phyloP scores from a whole-genome alignment of 164 flowering plant species.

The Magnolia sinica region DNA sequence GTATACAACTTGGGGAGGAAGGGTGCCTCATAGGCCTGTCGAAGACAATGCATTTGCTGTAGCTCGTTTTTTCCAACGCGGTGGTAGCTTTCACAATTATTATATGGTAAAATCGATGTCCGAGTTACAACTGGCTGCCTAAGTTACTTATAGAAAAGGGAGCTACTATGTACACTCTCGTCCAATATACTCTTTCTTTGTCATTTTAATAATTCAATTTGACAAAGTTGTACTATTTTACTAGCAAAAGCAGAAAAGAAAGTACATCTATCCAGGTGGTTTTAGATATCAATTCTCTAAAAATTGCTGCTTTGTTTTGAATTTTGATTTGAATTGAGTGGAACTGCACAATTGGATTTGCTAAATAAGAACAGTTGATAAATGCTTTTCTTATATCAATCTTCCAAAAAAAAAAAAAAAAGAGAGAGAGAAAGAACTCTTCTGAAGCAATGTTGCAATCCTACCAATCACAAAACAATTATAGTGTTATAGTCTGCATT shows the following conservation, averaged over 20 bases:
- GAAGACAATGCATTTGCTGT: constrained; percentile 93
- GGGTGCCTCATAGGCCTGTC: constrained; percentile 80
- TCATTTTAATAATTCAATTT: not conserved
- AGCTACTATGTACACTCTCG: not conserved
- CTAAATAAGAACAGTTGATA: too few relatives aligned
- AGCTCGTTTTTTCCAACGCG: constrained; percentile 92
- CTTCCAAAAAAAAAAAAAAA: too few relatives aligned
- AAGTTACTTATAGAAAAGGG: not conserved
- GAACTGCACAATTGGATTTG: too few relatives aligned
- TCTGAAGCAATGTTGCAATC: too few relatives aligned
- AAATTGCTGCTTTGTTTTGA: too few relatives aligned
- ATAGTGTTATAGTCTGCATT: too few relatives aligned
- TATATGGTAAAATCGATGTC: constrained; percentile 62
- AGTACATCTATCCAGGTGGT: not conserved
- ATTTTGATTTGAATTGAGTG: too few relatives aligned
- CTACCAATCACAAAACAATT: too few relatives aligned
- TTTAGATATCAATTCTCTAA: too few relatives aligned
- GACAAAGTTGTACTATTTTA: not conserved
- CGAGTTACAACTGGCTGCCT: not conserved
- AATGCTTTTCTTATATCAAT: too few relatives aligned
- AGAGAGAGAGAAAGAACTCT: too few relatives aligned
- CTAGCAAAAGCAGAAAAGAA: not conserved
- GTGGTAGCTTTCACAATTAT: constrained; percentile 86
- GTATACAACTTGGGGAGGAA: constrained; percentile 81
- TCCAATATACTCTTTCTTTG: not conserved